Evolutionary conservation across 225 moss, liverwort and hornwort species (phyloP), one percentile per base, ranked within the genome.

Genomic region (Bryoerythrophyllum caledonicum): DNA sequence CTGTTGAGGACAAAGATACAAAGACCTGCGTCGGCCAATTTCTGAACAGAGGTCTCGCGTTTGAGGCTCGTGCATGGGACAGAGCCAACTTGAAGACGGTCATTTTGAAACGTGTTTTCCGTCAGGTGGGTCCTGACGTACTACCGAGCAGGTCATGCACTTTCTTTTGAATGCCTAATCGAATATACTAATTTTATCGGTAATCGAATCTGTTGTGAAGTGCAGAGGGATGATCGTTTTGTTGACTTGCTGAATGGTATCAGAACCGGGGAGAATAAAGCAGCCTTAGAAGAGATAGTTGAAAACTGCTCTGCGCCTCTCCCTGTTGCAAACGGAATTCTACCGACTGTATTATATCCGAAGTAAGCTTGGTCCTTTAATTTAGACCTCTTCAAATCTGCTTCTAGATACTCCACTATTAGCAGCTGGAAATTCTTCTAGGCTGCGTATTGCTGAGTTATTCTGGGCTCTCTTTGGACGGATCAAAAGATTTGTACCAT

Each of bases 171-270:
- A 26, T 30, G 63, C 6, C 63, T 68, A 68, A 35, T 48, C 37
- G 73, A 19, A 58, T 51, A 30, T 1, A 66, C 10, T n/a, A 24
- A 52, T 35, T 76, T 38, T 38, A 28, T 71, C 10, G 53, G 35
- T 28, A 56, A 24, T 71, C 12, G 19, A 66, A 48, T 75, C 28
- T 54, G 51, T 26, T 65, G 69, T 73, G 44, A 35, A 73, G 38
- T 74, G 88, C 88, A 91, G 74, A 83, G 81, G 49, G 87, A 88
- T 78, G 77, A 78, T 69, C 61, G 74, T 28, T 94, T 94, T 74
- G 87, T 95, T 25, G 69, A 83, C 37, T 76, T 95, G 78, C 84
- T 95, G 69, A 85, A 86, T 67, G 87, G 84, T 41, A 88, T 95
- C 67, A 88, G 93, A 81, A 93, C 91, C 17, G 90, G 93, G 73